A percentile compares a stretch with the other conserved stretches of the same genome.
These are phyloP conservation scores for Escovopsis sp. DNA, from an alignment of 2,329 filamentous ascomycete species.

Conservation along the genomic window DNA sequence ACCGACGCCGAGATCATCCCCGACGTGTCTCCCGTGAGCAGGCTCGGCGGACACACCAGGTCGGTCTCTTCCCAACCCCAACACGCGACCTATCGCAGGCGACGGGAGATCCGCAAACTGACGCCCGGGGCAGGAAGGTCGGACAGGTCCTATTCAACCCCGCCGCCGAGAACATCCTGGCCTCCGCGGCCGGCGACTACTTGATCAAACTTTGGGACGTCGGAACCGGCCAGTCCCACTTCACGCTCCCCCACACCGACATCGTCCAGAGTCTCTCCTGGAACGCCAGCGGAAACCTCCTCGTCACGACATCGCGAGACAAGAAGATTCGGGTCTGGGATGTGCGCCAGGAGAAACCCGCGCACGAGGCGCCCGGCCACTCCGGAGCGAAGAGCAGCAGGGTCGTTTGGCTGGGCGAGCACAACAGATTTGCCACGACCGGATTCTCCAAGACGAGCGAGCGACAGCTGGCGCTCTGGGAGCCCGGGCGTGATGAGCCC, in stretches of 20 bases:
- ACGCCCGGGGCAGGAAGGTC: constrained; percentile 55
- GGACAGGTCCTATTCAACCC: constrained; percentile 98
- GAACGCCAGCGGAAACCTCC: constrained; percentile 74
- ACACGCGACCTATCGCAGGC: neutral
- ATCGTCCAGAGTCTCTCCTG: constrained; percentile 93
- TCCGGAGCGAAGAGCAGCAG: constrained; percentile 94
- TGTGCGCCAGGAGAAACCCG: constrained; percentile 78
- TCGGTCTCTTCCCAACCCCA: constrained; percentile 23
- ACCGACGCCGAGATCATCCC: constrained; percentile 72
- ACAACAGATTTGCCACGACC: constrained; percentile 88
- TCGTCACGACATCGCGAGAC: constrained; percentile 90
- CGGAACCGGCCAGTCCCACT: constrained; percentile 56
- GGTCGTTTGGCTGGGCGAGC: constrained; percentile 92
- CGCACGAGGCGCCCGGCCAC: constrained; percentile 74
- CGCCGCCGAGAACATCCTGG: constrained; percentile 85
- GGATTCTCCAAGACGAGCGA: constrained; percentile 99
- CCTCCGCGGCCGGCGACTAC: constrained; percentile 88
- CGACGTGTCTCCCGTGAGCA: constrained; percentile 68
- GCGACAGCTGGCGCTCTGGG: constrained; percentile 89
- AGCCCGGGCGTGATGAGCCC: constrained; percentile 71
- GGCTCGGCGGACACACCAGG: constrained; percentile 77
- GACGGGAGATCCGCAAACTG: constrained; percentile 6
- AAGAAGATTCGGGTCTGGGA: constrained; percentile 99
- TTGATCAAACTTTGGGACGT: constrained; percentile 95
- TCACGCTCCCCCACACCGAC: constrained; percentile 73